phyloP scores from a whole-genome alignment of 2,329 filamentous ascomycete species.

The Mycosphaerella arachidis region DNA sequence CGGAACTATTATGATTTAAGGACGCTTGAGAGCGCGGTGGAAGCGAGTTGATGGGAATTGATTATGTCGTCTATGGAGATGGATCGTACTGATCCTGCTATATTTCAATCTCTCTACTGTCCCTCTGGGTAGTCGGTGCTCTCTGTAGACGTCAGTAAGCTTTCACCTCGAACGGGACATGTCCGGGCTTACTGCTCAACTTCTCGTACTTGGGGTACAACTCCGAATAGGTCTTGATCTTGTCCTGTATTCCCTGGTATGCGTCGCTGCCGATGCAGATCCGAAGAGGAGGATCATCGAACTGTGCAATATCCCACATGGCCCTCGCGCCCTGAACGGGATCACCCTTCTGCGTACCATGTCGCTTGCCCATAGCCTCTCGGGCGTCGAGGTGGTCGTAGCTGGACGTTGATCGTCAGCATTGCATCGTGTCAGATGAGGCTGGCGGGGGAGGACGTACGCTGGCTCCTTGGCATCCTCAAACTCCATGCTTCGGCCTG shows the following conservation, averaged over 20 bases:
- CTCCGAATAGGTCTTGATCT: slow-evolving; percentile 48
- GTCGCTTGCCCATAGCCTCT: slow-evolving; percentile 37
- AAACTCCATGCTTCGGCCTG: slow-evolving; percentile 45
- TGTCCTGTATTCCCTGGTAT: slow-evolving; percentile 45
- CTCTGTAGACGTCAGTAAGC: background rate
- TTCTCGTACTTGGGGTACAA: slow-evolving; percentile 50
- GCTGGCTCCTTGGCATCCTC: slow-evolving; percentile 39
- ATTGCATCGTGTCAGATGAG: background rate
- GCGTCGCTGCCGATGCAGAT: slow-evolving; percentile 53
- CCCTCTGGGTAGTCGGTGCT: slow-evolving; percentile 6
- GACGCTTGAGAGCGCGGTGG: slow-evolving; percentile 8
- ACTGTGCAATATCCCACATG: slow-evolving; percentile 53
- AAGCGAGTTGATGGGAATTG: background rate
- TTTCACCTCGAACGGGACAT: slow-evolving; percentile 15
- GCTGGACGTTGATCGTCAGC: slow-evolving; percentile 27
- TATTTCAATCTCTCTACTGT: background rate
- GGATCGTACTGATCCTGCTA: background rate
- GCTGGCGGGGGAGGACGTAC: background rate
- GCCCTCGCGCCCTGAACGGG: slow-evolving; percentile 37
- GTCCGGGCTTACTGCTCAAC: slow-evolving; percentile 47
- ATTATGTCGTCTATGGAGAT: background rate
- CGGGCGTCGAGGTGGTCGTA: slow-evolving; percentile 45
- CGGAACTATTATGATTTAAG: slow-evolving; percentile 18
- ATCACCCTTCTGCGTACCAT: slow-evolving; percentile 48
- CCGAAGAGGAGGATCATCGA: slow-evolving; percentile 50